Percentiles rank a stretch among this genome's conserved stretches.
These are phyloP conservation scores for Lepidopterella palustris DNA, from an alignment of 495 filamentous ascomycete genomes.

Conservation along the genomic window DNA sequence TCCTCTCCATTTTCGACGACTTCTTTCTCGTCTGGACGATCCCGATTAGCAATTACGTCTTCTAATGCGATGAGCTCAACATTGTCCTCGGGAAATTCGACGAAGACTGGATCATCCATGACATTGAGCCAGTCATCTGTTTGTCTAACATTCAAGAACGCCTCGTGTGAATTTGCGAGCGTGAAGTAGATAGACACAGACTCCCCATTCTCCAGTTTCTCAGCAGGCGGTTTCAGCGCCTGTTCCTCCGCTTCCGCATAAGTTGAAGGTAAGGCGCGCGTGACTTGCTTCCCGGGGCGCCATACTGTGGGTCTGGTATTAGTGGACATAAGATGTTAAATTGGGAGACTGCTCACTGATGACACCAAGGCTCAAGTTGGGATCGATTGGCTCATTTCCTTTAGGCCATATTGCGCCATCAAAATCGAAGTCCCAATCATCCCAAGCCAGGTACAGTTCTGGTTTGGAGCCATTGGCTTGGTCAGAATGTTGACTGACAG, in stretches of 20 bases:
- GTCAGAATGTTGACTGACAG: constrained; percentile 3
- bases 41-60: constrained; percentile 26
- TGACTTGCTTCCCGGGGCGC: constrained; percentile 33
- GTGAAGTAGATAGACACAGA: constrained; percentile 38
- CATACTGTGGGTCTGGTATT: constrained; percentile 29
- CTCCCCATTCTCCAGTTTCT: constrained; percentile 28
- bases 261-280: constrained; percentile 31
- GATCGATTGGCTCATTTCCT: constrained; percentile 34
- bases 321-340: background rate
- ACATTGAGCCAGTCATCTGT: constrained; percentile 33
- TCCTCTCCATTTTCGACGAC: constrained; percentile 12
- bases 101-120: constrained; percentile 34
- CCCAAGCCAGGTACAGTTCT: constrained; percentile 13
- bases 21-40: constrained; percentile 26
- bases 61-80: constrained; percentile 22
- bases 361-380: constrained; percentile 33
- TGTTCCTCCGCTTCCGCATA: constrained; percentile 35
- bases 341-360: constrained; percentile 17
- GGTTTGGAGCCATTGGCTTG: constrained; percentile 18
- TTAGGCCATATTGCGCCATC: constrained; percentile 33
- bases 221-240: constrained; percentile 23
- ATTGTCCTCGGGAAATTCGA: constrained; percentile 23
- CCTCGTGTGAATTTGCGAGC: constrained; percentile 27
- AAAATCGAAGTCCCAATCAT: constrained; percentile 34
- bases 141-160: constrained; percentile 32